Percentiles rank a stretch among this genome's conserved stretches.
Evolutionary conservation across 1,139 yeast genomes (phyloP).

Genomic region (Blastobotrys apis): DNA sequence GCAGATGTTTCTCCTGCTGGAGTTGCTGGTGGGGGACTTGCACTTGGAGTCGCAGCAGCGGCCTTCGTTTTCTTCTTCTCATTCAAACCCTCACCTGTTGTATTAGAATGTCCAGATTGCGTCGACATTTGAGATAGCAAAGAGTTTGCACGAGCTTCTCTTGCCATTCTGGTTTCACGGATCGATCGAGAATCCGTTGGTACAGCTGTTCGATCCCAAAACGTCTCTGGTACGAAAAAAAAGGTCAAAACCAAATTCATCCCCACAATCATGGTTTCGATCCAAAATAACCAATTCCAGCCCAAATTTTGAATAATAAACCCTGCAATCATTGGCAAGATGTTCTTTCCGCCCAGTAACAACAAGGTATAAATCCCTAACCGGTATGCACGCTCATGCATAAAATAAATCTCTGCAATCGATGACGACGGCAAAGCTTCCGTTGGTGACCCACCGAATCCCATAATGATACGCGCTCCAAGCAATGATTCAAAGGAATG

Average conservation of each 20-base stretch:
- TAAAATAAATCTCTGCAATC: conserved; percentile 59
- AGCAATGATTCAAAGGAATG: conserved; percentile 47
- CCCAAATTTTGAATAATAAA: conserved; percentile 48
- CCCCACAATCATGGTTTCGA: conserved; percentile 52
- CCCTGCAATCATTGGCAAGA: conserved; percentile 54
- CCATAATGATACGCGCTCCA: conserved; percentile 56
- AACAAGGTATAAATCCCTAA: conserved; percentile 59
- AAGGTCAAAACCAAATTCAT: conserved; percentile 44
- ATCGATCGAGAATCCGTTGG: conserved; percentile 48
- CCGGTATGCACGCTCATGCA: conserved; percentile 63
- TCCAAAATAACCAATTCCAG: conserved; percentile 63
- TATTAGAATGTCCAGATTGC: background rate
- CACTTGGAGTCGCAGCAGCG: background rate
- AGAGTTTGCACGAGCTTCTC: conserved; percentile 35
- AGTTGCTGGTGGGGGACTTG: too few relatives aligned
- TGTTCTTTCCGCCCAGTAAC: conserved; percentile 58
- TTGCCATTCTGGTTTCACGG: conserved; percentile 49
- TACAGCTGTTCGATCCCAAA: conserved; percentile 56
- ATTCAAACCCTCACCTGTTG: background rate
- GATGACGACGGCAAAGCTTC: conserved; percentile 61
- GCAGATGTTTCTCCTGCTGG: background rate
- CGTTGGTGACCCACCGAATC: conserved; percentile 58
- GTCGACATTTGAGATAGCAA: conserved; percentile 10
- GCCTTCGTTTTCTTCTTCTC: background rate
- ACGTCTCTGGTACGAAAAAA: conserved; percentile 61